Conservation (phyloP, 148 eudicot genomes). For the Rhododendron kiyosumense region DNA sequence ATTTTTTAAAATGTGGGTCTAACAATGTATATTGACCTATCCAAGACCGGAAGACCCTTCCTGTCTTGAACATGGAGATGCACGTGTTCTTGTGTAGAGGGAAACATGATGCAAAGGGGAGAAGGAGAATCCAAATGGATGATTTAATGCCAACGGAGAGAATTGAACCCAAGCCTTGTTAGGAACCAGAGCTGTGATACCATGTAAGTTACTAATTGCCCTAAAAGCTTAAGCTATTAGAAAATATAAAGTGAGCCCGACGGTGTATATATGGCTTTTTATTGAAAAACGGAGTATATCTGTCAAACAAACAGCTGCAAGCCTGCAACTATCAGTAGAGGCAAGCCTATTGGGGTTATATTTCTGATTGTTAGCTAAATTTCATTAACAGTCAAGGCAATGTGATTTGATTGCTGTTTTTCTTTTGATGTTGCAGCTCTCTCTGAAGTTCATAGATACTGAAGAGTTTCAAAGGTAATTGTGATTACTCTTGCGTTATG, state of each 20-base stretch:
- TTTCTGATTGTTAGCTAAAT: background rate
- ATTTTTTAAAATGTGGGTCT: too few species aligned
- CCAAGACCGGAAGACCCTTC: too few species aligned
- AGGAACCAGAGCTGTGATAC: background rate
- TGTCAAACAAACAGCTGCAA: background rate
- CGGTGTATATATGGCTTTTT: too few species aligned
- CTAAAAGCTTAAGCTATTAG: too few species aligned
- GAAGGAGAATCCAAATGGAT: background rate
- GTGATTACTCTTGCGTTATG: background rate
- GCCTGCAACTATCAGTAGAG: background rate
- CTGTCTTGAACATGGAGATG: too few species aligned
- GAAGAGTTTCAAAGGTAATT: conserved; percentile 90
- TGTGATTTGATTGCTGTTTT: background rate
- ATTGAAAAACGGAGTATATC: background rate
- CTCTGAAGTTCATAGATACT: conserved; percentile 75
- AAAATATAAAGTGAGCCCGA: too few species aligned
- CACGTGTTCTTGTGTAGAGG: too few species aligned
- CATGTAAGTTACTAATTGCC: too few species aligned
- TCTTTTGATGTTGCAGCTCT: conserved; percentile 44
- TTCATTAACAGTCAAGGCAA: background rate
- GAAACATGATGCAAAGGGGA: too few species aligned
- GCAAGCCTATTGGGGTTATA: background rate
- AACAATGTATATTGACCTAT: too few species aligned
- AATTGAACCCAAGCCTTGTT: background rate
- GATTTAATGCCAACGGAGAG: background rate